Percentiles rank a stretch among this genome's conserved stretches.
phyloP scores from a whole-genome alignment of 75 land plant species.

The Sequoiadendron giganteum region DNA sequence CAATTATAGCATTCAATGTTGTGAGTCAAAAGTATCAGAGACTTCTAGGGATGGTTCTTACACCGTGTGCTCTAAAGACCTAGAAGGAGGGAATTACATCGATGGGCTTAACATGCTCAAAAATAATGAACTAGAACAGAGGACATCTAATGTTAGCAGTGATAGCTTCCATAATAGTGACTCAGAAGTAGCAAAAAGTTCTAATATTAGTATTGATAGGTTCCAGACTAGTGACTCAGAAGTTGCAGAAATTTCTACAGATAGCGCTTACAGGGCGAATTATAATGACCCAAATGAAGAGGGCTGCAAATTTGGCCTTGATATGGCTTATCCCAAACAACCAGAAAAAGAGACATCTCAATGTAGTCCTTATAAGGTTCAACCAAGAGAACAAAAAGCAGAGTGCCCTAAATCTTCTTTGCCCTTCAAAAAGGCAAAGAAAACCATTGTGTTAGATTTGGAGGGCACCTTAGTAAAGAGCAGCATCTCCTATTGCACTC shows the following conservation, averaged over 20 bases:
- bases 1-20: no score
- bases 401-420: background rate
- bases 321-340: background rate
- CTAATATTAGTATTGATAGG: no score
- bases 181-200: no score
- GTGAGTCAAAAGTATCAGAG: background rate
- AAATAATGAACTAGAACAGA: background rate
- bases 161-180: no score
- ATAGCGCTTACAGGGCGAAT: background rate
- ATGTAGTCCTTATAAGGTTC: background rate
- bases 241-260: background rate
- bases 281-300: background rate
- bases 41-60: background rate
- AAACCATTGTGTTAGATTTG: background rate
- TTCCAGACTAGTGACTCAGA: background rate
- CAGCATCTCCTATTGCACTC: background rate
- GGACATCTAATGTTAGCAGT: background rate
- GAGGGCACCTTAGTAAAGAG: background rate
- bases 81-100: background rate
- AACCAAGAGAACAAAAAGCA: background rate
- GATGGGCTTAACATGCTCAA: background rate
- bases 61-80: background rate
- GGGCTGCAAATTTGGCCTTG: background rate
- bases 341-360: background rate
- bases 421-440: background rate